Evolutionary conservation across 2,329 filamentous ascomycete genomes (phyloP).

Genomic region (Trematosphaeria pertusa): DNA sequence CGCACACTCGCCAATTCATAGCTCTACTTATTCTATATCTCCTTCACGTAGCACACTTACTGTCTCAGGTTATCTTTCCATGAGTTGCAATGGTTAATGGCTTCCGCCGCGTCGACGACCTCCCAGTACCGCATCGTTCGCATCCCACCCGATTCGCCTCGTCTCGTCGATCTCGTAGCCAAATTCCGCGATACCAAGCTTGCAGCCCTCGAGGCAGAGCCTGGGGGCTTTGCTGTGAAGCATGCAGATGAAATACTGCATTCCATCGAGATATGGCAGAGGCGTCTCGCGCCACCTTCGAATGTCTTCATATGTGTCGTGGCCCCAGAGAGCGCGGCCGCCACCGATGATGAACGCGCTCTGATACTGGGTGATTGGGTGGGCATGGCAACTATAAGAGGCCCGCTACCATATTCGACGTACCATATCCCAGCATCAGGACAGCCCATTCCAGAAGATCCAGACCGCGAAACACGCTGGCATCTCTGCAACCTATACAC

Average conservation of each 20-base stretch:
- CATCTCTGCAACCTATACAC: conserved; percentile 29
- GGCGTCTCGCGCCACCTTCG: no score
- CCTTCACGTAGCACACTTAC: no score
- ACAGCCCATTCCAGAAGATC: conserved; percentile 15
- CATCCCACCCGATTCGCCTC: no score
- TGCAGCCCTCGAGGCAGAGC: conserved; percentile 23
- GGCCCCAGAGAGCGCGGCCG: conserved; percentile 8
- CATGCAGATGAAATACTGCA: conserved; percentile 19
- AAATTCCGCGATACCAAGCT: conserved; percentile 26
- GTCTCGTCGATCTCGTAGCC: no score
- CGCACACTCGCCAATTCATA: no score
- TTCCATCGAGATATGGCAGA: conserved; percentile 19
- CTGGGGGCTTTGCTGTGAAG: conserved; percentile 18
- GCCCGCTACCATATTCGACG: conserved; percentile 17
- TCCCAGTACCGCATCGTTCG: no score
- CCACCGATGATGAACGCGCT: conserved; percentile 10
- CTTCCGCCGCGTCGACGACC: no score
- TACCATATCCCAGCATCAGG: conserved; percentile 25
- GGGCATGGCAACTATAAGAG: conserved; percentile 22
- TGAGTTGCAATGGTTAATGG: no score
- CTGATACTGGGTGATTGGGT: conserved; percentile 25
- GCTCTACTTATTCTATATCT: no score
- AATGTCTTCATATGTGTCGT: no score
- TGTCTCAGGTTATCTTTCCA: no score
- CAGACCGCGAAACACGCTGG: conserved; percentile 22